A percentile compares a stretch with the other conserved stretches of the same genome.
Conservation (phyloP, 768 basidiomycete species). For the Hericium rajendrae region DNA sequence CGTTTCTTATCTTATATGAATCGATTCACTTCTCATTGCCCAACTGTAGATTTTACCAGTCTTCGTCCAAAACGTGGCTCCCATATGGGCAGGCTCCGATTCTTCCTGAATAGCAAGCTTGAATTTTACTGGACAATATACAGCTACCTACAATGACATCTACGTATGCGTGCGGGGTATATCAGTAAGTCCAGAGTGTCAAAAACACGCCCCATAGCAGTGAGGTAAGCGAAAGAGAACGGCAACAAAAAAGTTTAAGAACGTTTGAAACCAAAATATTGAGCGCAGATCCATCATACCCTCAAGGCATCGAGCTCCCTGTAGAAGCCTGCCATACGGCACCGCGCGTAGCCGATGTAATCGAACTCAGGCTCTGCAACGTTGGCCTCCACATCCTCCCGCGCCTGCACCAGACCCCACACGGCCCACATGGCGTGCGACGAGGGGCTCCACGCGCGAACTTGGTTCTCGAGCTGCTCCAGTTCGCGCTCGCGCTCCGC, state of each 20-base stretch:
- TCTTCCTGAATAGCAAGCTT: background rate
- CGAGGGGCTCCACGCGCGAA: conserved; percentile 81
- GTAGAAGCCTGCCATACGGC: conserved; percentile 57
- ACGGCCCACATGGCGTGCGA: conserved; percentile 89
- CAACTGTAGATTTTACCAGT: no score
- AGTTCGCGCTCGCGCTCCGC: conserved; percentile 35
- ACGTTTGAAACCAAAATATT: background rate
- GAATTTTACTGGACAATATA: background rate
- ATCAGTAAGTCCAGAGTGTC: background rate
- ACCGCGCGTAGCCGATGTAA: conserved; percentile 73
- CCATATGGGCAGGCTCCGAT: background rate
- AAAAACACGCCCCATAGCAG: background rate
- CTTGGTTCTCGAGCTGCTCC: conserved; percentile 62
- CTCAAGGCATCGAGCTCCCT: conserved; percentile 42
- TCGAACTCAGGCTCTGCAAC: conserved; percentile 73
- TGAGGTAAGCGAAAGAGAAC: background rate
- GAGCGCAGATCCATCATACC: conserved; percentile 7
- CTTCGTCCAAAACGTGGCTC: background rate
- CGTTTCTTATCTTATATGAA: conserved; percentile 26
- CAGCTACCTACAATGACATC: background rate
- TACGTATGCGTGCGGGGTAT: background rate
- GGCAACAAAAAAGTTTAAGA: background rate
- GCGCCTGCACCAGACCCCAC: conserved; percentile 91
- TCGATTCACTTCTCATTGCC: conserved; percentile 3
- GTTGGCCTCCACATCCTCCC: conserved; percentile 55